phyloP scores from a whole-genome alignment of 1,284 basidiomycete genomes.

The Irpex sp. region DNA sequence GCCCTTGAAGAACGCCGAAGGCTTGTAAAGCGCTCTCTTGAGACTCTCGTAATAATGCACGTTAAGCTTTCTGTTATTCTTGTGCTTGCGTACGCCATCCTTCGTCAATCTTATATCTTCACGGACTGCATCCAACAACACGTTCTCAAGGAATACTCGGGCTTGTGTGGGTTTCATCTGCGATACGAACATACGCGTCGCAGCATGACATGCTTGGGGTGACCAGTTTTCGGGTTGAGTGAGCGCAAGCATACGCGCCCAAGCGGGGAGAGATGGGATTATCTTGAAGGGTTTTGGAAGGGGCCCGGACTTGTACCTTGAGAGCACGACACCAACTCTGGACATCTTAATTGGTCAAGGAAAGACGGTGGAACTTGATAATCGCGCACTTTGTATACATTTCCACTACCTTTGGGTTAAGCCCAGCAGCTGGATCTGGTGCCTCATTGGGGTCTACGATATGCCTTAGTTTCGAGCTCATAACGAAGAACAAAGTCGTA shows the following conservation, averaged over 20 bases:
- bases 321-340: constrained; percentile 85
- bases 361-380: neutral
- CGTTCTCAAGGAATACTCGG: constrained; percentile 91
- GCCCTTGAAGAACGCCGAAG: constrained; percentile 98
- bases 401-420: constrained; percentile 96
- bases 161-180: constrained; percentile 96
- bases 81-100: constrained; percentile 39
- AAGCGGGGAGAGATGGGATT: constrained; percentile 91
- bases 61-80: constrained; percentile 83
- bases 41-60: constrained; percentile 94
- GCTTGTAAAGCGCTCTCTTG: constrained; percentile 93
- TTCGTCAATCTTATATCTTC: constrained; percentile 69
- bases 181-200: constrained; percentile 94
- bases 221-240: constrained; percentile 94
- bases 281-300: constrained; percentile 99
- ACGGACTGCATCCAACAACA: constrained; percentile 87
- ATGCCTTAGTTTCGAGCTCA: neutral
- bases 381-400: constrained; percentile 85
- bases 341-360: neutral
- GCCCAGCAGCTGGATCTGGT: constrained; percentile 86
- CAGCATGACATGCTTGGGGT: constrained; percentile 91
- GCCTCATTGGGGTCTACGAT: constrained; percentile 53
- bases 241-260: constrained; percentile 94
- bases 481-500: constrained; percentile 19
- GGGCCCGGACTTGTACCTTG: constrained; percentile 92